Percentiles rank a stretch among this genome's conserved stretches.
Conservation (phyloP, 306 rosid genomes). For the Ceratonia siliqua region DNA sequence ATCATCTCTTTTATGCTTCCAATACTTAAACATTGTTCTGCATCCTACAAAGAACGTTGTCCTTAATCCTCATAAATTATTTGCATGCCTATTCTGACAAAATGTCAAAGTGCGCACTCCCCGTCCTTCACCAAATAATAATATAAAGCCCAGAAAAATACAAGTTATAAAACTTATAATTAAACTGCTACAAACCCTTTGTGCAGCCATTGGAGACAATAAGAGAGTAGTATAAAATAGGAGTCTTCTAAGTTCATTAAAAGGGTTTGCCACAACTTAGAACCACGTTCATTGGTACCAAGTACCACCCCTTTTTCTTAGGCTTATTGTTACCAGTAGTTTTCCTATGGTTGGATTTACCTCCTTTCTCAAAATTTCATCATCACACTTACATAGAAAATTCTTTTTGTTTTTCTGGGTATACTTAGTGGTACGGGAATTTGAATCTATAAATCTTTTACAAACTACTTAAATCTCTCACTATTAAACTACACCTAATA, state of each 20-base stretch:
- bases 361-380: no score
- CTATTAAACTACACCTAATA: no score
- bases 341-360: no score
- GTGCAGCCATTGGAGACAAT: neutral
- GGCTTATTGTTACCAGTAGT: no score
- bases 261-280: neutral
- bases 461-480: no score
- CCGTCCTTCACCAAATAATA: neutral
- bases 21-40: constrained; percentile 1
- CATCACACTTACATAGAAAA: no score
- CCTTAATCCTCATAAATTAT: neutral
- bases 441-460: no score
- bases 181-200: neutral
- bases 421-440: no score
- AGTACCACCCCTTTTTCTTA: no score
- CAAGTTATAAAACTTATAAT: neutral
- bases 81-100: neutral
- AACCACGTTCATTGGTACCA: neutral
- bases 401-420: no score
- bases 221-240: neutral
- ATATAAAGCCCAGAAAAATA: neutral
- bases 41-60: constrained; percentile 12
- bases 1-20: neutral
- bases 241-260: no score
- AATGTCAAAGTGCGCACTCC: neutral